These are phyloP conservation scores for Biancaea sappan DNA, from an alignment of 306 rosid genomes.

Conservation along the genomic window DNA sequence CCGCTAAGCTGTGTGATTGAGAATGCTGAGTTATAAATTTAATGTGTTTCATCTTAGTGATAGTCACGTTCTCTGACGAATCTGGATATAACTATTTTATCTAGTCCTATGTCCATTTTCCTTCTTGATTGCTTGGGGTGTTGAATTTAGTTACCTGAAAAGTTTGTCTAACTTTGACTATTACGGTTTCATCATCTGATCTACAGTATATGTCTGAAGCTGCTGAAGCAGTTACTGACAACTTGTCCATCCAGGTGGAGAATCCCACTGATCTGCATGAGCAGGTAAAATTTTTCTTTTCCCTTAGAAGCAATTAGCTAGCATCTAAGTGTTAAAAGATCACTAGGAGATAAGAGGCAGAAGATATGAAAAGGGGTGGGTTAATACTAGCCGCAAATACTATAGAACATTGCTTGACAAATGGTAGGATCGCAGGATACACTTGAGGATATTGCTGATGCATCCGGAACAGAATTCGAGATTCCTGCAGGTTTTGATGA, in stretches of 20 bases:
- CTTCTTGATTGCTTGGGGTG: not conserved
- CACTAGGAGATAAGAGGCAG: not conserved
- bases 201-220: conserved; percentile 52
- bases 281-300: conserved; percentile 45
- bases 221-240: conserved; percentile 41
- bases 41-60: not conserved
- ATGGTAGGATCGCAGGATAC: conserved; percentile 46
- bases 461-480: conserved; percentile 65
- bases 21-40: not conserved
- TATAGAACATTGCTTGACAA: not conserved
- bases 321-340: not conserved
- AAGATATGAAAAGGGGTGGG: conserved; percentile 4
- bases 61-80: not conserved
- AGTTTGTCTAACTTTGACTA: not conserved
- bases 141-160: conserved; percentile 8
- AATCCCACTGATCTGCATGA: conserved; percentile 48
- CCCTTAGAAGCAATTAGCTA: conserved; percentile 6
- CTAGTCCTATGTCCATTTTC: not conserved
- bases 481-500: conserved; percentile 61
- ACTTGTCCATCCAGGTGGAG: conserved; percentile 48
- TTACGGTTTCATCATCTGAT: conserved; percentile 10
- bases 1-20: conserved; percentile 6
- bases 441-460: conserved; percentile 57
- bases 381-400: not conserved
- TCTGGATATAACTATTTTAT: not conserved